Base-by-base conservation (phyloP, 2,329 filamentous ascomycete genomes). In the Diplodia sapinea region DNA sequence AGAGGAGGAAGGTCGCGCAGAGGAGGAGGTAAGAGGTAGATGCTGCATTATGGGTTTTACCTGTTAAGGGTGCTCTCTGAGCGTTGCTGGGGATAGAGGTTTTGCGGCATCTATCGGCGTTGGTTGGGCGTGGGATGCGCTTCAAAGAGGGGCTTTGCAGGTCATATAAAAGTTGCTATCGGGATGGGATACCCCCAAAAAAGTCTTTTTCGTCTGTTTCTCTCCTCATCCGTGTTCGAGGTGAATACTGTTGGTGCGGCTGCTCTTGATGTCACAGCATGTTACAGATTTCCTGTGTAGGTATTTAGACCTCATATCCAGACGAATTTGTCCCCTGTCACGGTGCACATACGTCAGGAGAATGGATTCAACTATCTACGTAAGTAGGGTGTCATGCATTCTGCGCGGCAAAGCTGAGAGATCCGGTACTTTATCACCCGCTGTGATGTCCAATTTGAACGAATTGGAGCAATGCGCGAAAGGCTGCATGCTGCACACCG, bases 1-100 rank as follows among this genome's bases (percentile, higher is more conserved):
- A 92, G 82, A 87, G 86, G 77, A 82, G 88, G 73, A 90, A 88
- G 82, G 79, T 76, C 65, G 77, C 80, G 75, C 81, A 82, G 73
- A 76, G 76, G 66, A 76, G 78, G 69, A 79, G 77, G 71, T 67
- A 40, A 51, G 20, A 29, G 9, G 17, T 23, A 15, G n/a, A 15
- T 23, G 20, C 9, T 47, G 43, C 7, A 7, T 12, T 3, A 9
- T n/a, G 17, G 11, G 43, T n/a, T 11, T 3, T n/a, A 15, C 2
- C n/a, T 15, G 43, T 9, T 9, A 20, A 17, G 17, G n/a, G 17
- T 23, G n/a, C 1, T 0, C 43, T 47, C 8, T 12, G 17, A 1
- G 43, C 7, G 17, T n/a, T 47, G 43, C 17, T n/a, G n/a, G 17
- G 43, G 17, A 47, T 7, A 3, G 43, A 7, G 43, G 5, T 47